Evolutionary conservation across 129 eudicot species (phyloP).

Genomic region (Heracleum sosnowskyi): DNA sequence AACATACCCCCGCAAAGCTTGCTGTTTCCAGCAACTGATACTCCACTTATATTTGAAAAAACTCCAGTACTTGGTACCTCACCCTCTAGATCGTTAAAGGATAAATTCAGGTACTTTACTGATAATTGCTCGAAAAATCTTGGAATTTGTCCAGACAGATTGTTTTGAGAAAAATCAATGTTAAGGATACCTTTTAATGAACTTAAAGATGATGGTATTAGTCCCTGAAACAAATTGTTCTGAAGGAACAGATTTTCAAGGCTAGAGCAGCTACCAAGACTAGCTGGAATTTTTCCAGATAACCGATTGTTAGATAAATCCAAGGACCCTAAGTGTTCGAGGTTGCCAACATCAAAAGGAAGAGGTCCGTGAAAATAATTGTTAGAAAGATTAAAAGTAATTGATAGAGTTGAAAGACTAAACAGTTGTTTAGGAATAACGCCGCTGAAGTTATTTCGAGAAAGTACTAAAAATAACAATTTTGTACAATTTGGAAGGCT

Average conservation of each 20-base stretch:
- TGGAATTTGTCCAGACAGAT: constrained; percentile 9
- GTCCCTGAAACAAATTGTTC: neutral
- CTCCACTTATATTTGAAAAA: neutral
- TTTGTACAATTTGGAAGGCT: neutral
- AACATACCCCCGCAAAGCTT: constrained; percentile 2
- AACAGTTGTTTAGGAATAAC: neutral
- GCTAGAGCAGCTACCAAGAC: constrained; percentile 6
- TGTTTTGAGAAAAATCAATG: constrained; percentile 11
- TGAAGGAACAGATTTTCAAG: neutral
- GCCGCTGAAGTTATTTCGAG: neutral
- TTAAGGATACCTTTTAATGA: neutral
- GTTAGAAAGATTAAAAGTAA: neutral
- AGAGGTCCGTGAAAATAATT: neutral
- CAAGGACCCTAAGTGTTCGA: neutral
- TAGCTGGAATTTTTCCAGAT: constrained; percentile 7
- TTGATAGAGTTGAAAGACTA: neutral
- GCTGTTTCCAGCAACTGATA: constrained; percentile 5
- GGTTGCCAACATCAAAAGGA: constrained; percentile 3
- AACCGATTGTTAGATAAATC: constrained; percentile 1
- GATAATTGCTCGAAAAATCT: neutral
- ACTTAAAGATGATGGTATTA: neutral
- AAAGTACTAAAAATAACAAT: neutral
- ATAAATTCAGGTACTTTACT: neutral
- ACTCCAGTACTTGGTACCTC: constrained; percentile 3
- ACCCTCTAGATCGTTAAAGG: constrained; percentile 4